These are phyloP conservation scores for Pichia sp. DNA, from an alignment of 1,139 yeast species.

Conservation along the genomic window DNA sequence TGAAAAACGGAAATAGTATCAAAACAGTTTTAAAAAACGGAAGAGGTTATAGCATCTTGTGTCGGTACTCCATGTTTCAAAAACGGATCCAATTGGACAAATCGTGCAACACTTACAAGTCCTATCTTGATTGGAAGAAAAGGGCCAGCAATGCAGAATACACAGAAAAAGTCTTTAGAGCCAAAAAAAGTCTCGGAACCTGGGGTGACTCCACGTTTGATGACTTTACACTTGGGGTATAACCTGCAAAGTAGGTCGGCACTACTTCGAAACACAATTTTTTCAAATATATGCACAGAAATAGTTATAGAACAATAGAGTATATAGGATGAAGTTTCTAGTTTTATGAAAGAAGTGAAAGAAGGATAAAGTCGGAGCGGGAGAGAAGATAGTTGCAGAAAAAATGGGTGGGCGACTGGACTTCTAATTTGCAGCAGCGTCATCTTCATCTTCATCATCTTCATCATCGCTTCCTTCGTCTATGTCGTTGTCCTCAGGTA, in stretches of 20 bases:
- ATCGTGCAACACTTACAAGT: neutral
- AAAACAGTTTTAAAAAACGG: constrained; percentile 17
- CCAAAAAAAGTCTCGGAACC: neutral
- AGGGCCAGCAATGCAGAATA: neutral
- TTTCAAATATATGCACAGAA: neutral
- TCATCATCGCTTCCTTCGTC: constrained; percentile 28
- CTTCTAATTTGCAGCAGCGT: neutral
- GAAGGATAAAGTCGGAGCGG: neutral
- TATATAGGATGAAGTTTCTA: neutral
- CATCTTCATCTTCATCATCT: constrained; percentile 16
- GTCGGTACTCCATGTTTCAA: constrained; percentile 17
- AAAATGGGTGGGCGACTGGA: neutral
- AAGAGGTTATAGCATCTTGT: constrained; percentile 19
- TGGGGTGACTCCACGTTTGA: neutral
- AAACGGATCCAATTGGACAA: constrained; percentile 1
- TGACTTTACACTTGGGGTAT: neutral
- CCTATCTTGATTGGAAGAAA: constrained; percentile 14
- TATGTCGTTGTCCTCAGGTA: constrained; percentile 19
- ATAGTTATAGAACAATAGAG: neutral
- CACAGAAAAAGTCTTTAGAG: neutral
- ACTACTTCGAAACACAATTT: neutral
- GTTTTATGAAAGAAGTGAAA: neutral
- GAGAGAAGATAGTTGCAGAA: neutral
- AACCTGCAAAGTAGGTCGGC: neutral
- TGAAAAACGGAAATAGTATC: constrained; percentile 27